Evolutionary conservation across 176 grass and related monocot genomes (phyloP), one percentile per base, ranked within the genome.

Genomic region (Melocanna baccifera): DNA sequence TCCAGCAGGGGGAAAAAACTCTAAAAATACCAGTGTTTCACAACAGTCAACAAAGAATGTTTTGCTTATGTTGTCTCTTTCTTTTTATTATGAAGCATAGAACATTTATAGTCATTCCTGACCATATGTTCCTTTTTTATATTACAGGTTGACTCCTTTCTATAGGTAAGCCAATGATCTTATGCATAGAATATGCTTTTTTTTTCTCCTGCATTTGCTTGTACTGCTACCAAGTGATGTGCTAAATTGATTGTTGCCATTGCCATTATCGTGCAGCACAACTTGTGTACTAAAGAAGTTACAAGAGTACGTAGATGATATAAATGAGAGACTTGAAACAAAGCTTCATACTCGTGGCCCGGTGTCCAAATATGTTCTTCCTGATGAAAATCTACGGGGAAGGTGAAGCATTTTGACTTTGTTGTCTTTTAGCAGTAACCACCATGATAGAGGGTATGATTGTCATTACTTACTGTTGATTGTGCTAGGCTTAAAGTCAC

Each of bases 81-180:
- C 4, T 59, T 75, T 15, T 50, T 51, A 56, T 89, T 53, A 13
- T 82, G 85, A 83, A 71, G 22, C 43, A 41, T 63, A 30, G 46
- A 67, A 55, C 20, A 28, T 28, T 58, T 51, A 15, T 28, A 59
- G 22, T 76, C 14, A 12, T 75, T 75, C 22, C 88, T 93, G 81
- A 91, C 55, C 77, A 15, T 83, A n/a, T 42, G 14, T 8, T 83
- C 65, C 20, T 76, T 79, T 76, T 12, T 32, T 48, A n/a, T 80
- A 41, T 79, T 93, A 36, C 95, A 98, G 95, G 80, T 90, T 97
- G 80, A 97, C 92, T 90, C 90, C 95, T 94, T 97, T 97, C 89
- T 94, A 97, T 86, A 94, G 89, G 95, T 94, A 68, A 75, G 76
- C 20, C 4, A 71, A 61, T 48, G 62, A 62, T 41, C 53, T 81